These are phyloP conservation scores for Pogostemon cablin DNA, from an alignment of 257 asterid species.

Conservation along the genomic window DNA sequence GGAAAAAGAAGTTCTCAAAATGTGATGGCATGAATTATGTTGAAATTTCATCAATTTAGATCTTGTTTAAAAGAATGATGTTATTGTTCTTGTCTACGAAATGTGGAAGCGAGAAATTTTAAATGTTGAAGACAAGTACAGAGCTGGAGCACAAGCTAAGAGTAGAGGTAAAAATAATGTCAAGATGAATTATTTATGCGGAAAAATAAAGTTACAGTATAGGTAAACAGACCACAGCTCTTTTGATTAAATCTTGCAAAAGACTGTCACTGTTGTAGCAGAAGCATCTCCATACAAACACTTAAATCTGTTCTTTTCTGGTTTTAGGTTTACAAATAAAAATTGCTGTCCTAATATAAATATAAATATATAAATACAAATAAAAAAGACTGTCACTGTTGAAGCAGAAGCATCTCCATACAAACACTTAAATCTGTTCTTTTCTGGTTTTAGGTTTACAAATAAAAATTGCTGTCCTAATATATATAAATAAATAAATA, in stretches of 20 bases:
- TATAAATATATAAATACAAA: background rate
- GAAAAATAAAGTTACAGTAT: too few relatives aligned
- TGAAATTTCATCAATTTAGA: background rate
- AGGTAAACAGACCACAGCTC: background rate
- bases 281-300: too few relatives aligned
- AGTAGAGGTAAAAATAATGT: background rate
- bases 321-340: too few relatives aligned
- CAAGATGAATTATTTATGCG: background rate
- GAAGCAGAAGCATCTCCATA: too few relatives aligned
- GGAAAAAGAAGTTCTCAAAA: background rate
- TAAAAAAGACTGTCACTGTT: too few relatives aligned
- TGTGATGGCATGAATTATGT: background rate
- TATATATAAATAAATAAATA: background rate
- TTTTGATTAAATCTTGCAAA: background rate
- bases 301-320: too few relatives aligned
- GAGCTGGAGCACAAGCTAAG: background rate
- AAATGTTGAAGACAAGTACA: background rate
- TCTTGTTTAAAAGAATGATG: background rate
- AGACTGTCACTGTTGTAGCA: background rate
- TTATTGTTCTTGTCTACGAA: background rate
- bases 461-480: too few relatives aligned
- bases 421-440: too few relatives aligned
- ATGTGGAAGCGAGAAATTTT: background rate
- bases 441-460: too few relatives aligned
- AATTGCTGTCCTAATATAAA: too few relatives aligned